phyloP scores from a whole-genome alignment of 2,329 filamentous ascomycete species.

The Didymella glomerata region DNA sequence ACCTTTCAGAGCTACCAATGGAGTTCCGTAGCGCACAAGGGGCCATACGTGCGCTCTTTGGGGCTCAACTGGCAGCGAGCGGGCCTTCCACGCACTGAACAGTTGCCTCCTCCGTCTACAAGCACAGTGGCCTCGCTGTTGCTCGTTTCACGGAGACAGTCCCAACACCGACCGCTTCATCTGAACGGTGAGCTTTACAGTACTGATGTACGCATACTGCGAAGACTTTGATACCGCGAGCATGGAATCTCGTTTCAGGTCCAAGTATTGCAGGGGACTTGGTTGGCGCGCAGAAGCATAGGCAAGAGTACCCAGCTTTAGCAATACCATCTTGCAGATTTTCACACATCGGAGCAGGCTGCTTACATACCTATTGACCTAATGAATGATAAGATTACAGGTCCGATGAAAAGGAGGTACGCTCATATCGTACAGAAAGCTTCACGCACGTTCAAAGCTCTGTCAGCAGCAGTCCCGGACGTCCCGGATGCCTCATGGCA shows the following conservation, averaged over 20 bases:
- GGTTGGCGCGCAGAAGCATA: not conserved
- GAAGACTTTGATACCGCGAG: not conserved
- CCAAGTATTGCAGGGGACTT: not conserved
- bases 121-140: not conserved
- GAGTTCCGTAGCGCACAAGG: not conserved
- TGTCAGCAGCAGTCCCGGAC: constrained; percentile 3
- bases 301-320: not conserved
- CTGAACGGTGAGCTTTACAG: not conserved
- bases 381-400: not conserved
- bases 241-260: not conserved
- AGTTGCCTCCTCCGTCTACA: not conserved
- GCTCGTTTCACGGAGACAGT: not conserved
- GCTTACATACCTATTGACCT: not conserved
- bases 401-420: not conserved
- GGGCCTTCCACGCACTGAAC: not conserved
- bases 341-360: not conserved
- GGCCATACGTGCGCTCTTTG: not conserved
- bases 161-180: not conserved
- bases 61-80: not conserved
- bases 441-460: not conserved
- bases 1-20: not conserved
- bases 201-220: not conserved
- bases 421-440: not conserved
- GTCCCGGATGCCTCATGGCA: constrained; percentile 1
- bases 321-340: not conserved